Evolutionary conservation across 2,329 filamentous ascomycete genomes (phyloP), one percentile per base, ranked within the genome.

Genomic region (Paecilomyces niveus): DNA sequence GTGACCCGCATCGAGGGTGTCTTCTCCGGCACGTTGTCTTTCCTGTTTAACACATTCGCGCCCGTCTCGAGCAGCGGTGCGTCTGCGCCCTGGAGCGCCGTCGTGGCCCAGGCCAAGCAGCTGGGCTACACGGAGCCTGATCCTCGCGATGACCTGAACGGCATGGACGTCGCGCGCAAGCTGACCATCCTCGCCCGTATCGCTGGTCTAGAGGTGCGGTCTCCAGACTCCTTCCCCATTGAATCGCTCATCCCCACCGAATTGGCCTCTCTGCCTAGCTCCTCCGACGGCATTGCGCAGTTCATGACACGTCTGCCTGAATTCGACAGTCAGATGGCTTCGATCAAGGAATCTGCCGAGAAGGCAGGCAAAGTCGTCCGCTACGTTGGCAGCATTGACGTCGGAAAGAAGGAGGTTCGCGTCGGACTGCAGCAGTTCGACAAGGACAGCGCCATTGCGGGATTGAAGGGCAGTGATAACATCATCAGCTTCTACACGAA

Each of bases 401-500:
- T 96, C 51, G 82, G 79, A n/a, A 83, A 82, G 61, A 88, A 90
- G 72, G 80, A 86, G 66, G 89, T 97, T 73, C 95, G 92, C 80
- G 94, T 99, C 59, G 93, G 94, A 2, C 78, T 99, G 64, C 88
- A 97, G 81, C 90, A 89, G 77, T 92, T 92, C 67, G 92, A 96
- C 65, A 85, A 85, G 66, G 89, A 89, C 61, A 91, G 95, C 71
- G 90, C 94, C 11, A 97, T 99, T 77, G 94, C 94, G 13, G 89
- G 89, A 54, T 82, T 99, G 59, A 96, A 96, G 83, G 94, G 94
- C 35, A 97, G 92, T 74, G 94, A 97, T 74, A 99, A 99, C 80
- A 96, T 99, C 73, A 96, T 99, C 72, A 96, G 88, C 80, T 97
- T 99, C 81, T 96, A 97, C 78, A 99, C 94, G 5, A 89, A 95